Base-by-base conservation (phyloP, 2,329 filamentous ascomycete species). In the Bipolaris victoriae region DNA sequence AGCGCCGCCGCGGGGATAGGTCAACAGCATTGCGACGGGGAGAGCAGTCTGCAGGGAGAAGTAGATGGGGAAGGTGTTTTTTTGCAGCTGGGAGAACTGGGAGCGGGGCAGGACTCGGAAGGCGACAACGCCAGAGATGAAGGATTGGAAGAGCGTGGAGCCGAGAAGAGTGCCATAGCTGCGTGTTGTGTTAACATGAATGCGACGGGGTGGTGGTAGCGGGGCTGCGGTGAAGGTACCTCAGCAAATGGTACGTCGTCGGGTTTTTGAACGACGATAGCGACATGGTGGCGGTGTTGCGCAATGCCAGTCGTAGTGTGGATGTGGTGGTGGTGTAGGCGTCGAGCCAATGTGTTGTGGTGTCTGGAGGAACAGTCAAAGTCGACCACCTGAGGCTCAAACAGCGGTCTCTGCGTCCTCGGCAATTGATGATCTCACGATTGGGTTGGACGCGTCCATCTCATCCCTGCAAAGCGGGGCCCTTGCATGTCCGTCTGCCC, bases 151-250 rank as follows among this genome's bases (percentile, higher is more conserved):
- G 76, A 97, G 84, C 37, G 92, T 90, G 26, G 89, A 89, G 63
- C 95, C 95, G 13, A 98, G 82, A 48, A 98, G 85, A 18, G 91
- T 92, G 64, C 92, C 92, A 79, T 96, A 97, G 73, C 91, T 95
- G 66, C 15, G 49, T 2, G 41, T 43, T 7, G 43, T 29, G 41
- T 43, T 20, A 44, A 20, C 37, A 31, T 39, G 33, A 6, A 29
- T 52, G 49, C 18, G 52, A 55, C 36, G 20, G 5, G 7, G 13
- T 41, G 40, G 40, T n/a, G 22, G 40, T 10, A 2, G 31, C 29
- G 31, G 36, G 16, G 26, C 20, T 24, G 45, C 37, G 54, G n/a
- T 51, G 31, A 29, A 37, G 37, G 31, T 82, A 91, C 88, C 87
- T 86, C 60, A 93, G 79, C 58, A 94, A 84, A 76, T 94, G 91